Evolutionary conservation across 1,284 basidiomycete species (phyloP), one percentile per base, ranked within the genome.

Genomic region (Cutaneotrichosporon sp.): DNA sequence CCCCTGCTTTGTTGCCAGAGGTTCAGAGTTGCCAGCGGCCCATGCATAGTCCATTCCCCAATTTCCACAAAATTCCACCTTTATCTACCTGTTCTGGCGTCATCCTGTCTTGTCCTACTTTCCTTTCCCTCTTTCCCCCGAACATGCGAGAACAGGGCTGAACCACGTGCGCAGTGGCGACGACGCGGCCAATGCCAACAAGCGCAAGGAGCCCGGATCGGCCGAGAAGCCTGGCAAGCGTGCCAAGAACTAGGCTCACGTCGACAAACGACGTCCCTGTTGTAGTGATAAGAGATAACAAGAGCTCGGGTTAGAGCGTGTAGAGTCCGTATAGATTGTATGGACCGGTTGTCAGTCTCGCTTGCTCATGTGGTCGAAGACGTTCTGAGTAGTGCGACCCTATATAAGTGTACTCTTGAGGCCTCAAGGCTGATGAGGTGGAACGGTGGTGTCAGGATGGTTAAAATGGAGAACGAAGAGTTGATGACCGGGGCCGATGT

Each of bases 171-270:
- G 55, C 36, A 58, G 61, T 52, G 61, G 36, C 59, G 63, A 60
- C 47, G 66, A 59, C 46, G 40, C 55, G 13, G 22, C 55, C 55
- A 40, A 38, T 26, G 55, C 59, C 61, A 55, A 38, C 60, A 69
- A 69, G 65, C 65, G 67, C 53, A 64, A 69, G 65, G 57, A 51
- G 49, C 61, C 64, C 53, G 67, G 53, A 31, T 69, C 67, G 65
- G 64, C 64, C 64, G 67, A 69, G 55, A 61, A 64, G 62, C 58
- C 64, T 51, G 46, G 38, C 58, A 69, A 69, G 67, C 64, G 65
- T 32, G 52, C 62, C 55, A 66, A 56, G 62, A 58, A 62, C 13
- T 62, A 46, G n/a, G 51, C 14, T 13, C 10, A 30, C 30, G 51
- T 30, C 26, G 26, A 50, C 26, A 2, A 50, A 34, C 51, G 13